Evolutionary conservation across 2,329 filamentous ascomycete genomes (phyloP).

Genomic region (Coccinonectria pachysandricola): DNA sequence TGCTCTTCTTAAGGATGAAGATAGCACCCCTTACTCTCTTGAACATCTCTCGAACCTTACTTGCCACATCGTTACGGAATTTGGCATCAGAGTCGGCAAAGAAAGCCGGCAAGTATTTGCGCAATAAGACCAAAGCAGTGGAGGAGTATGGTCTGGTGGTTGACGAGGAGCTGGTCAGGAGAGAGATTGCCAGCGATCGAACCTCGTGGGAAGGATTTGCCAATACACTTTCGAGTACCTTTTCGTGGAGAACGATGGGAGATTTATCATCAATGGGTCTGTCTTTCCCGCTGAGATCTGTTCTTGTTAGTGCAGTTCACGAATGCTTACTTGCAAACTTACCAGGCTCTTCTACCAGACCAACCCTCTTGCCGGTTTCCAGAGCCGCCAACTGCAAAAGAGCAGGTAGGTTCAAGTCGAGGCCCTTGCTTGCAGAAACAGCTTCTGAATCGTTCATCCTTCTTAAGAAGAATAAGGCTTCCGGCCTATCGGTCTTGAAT

Average conservation of each 20-base stretch:
- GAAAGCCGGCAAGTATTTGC: conserved; percentile 55
- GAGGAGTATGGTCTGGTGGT: conserved; percentile 62
- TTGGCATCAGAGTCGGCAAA: conserved; percentile 81
- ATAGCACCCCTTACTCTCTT: conserved; percentile 63
- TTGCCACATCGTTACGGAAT: conserved; percentile 70
- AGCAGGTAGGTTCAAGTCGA: conserved; percentile 41
- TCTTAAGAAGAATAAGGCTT: conserved; percentile 47
- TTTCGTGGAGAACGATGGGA: conserved; percentile 28
- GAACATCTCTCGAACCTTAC: conserved; percentile 64
- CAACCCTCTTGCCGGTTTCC: conserved; percentile 60
- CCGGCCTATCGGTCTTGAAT: conserved; percentile 46
- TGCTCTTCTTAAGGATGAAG: conserved; percentile 39
- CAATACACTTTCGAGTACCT: conserved; percentile 42
- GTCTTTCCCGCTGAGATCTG: conserved; percentile 19
- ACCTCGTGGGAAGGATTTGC: conserved; percentile 51
- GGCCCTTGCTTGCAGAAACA: conserved; percentile 33
- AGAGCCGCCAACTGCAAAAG: conserved; percentile 56
- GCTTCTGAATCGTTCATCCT: conserved; percentile 42
- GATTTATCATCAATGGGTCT: conserved; percentile 9
- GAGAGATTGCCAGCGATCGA: conserved; percentile 68
- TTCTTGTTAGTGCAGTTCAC: no score
- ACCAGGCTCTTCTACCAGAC: conserved; percentile 60
- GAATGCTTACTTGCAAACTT: no score
- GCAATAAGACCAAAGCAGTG: conserved; percentile 51
- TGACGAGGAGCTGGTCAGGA: conserved; percentile 66